Conservation (phyloP, 176 grass and related monocot species). For the Carex scoparia region DNA sequence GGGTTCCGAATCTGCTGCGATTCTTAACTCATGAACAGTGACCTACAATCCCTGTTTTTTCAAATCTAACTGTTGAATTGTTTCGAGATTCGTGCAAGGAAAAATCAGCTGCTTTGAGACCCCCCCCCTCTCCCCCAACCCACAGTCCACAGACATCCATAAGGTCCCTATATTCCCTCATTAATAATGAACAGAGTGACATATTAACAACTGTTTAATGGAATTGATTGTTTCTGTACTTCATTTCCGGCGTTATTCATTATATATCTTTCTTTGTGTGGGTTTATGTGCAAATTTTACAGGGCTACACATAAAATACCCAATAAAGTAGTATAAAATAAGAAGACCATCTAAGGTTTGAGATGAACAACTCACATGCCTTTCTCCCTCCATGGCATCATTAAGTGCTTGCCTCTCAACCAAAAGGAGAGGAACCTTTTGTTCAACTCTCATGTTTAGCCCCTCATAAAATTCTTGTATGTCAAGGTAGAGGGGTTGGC, state of each 20-base stretch:
- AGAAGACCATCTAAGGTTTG: not conserved
- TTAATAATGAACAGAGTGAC: no score
- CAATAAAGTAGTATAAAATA: not conserved
- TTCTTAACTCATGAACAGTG: no score
- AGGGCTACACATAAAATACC: not conserved
- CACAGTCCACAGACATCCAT: no score
- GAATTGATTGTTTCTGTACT: not conserved
- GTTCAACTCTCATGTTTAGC: constrained; percentile 93
- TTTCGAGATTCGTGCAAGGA: no score
- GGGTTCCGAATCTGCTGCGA: no score
- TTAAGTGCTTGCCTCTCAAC: constrained; percentile 97
- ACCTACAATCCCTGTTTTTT: no score
- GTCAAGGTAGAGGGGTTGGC: constrained; percentile 75
- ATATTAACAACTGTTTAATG: not conserved
- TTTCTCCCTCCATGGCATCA: constrained; percentile 98
- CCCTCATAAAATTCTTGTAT: constrained; percentile 94
- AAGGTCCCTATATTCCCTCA: no score
- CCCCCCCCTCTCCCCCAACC: not conserved
- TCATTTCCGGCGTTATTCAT: not conserved
- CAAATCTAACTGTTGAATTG: no score
- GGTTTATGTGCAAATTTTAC: not conserved
- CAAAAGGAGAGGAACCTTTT: constrained; percentile 87
- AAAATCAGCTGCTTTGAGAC: no score
- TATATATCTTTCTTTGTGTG: not conserved
- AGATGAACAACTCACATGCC: constrained; percentile 42